Conservation (phyloP, 2,329 filamentous ascomycete species). For the Volutella citrinella region DNA sequence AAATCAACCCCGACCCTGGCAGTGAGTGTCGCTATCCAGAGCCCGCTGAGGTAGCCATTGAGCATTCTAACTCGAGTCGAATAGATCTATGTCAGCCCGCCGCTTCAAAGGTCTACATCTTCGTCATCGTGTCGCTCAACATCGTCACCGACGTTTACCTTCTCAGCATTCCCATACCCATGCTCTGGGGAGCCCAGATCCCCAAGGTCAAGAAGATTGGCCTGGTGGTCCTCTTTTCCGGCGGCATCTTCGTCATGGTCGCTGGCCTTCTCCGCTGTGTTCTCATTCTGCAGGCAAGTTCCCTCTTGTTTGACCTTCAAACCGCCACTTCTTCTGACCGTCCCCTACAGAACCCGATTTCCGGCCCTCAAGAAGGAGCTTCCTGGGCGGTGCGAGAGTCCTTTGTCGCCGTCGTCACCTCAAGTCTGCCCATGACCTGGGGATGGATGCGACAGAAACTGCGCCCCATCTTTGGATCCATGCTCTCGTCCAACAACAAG, state of each 20-base stretch:
- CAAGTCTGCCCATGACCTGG: conserved; percentile 34
- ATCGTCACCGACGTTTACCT: conserved; percentile 39
- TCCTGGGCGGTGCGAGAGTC: conserved; percentile 38
- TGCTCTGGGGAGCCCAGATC: conserved; percentile 52
- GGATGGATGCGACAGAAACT: conserved; percentile 24
- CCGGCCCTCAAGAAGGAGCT: conserved; percentile 31
- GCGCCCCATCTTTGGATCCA: conserved; percentile 20
- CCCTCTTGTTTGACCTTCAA: neutral
- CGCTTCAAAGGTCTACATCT: conserved; percentile 36
- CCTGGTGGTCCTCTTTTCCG: conserved; percentile 47
- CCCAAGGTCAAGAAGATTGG: conserved; percentile 48
- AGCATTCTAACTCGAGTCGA: too few species aligned
- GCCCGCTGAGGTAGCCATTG: too few species aligned
- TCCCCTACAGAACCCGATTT: conserved; percentile 28
- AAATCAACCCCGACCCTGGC: conserved; percentile 40
- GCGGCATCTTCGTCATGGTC: conserved; percentile 38
- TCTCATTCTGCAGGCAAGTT: conserved; percentile 32
- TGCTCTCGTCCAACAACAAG: conserved; percentile 19
- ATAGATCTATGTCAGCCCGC: conserved; percentile 38
- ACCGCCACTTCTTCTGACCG: too few species aligned
- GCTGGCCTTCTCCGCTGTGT: conserved; percentile 35
- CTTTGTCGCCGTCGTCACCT: conserved; percentile 37
- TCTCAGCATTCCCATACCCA: conserved; percentile 40
- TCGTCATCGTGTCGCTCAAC: conserved; percentile 35
- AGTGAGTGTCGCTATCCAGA: too few species aligned